These are phyloP conservation scores for Beauveria pseudobassiana DNA, from an alignment of 2,329 filamentous ascomycete genomes.

Conservation along the genomic window DNA sequence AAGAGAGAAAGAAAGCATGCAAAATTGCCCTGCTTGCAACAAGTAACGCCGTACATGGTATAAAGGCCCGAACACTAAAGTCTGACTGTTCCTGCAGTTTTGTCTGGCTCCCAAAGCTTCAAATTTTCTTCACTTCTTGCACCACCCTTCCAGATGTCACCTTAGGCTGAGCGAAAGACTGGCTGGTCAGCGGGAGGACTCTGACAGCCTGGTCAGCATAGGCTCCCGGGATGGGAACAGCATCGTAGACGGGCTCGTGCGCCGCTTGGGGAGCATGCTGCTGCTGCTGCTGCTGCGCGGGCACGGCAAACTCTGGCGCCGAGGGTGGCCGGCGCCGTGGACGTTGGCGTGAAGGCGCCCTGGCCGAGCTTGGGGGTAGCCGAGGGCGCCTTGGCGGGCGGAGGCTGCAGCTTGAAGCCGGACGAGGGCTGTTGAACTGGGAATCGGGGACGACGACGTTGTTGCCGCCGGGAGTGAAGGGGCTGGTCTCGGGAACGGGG, in stretches of 20 bases:
- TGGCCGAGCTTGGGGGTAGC: slow-evolving; percentile 66
- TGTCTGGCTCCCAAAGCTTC: background rate
- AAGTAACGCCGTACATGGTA: slow-evolving; percentile 7
- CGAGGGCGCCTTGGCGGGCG: slow-evolving; percentile 68
- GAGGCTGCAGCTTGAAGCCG: slow-evolving; percentile 81
- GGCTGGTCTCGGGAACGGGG: slow-evolving; percentile 32
- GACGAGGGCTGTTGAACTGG: slow-evolving; percentile 43
- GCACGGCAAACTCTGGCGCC: slow-evolving; percentile 16
- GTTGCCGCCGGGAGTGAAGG: slow-evolving; percentile 47
- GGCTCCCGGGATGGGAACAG: slow-evolving; percentile 82
- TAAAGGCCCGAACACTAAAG: background rate
- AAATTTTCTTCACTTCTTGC: background rate
- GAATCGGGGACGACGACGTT: slow-evolving; percentile 54
- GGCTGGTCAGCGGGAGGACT: slow-evolving; percentile 41
- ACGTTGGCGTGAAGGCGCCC: slow-evolving; percentile 51
- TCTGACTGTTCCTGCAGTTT: slow-evolving; percentile 8
- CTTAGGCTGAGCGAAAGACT: slow-evolving; percentile 29
- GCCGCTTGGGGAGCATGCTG: slow-evolving; percentile 63
- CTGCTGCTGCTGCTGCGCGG: slow-evolving; percentile 42
- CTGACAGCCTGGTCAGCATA: slow-evolving; percentile 55
- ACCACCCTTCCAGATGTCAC: slow-evolving; percentile 10
- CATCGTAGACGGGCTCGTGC: slow-evolving; percentile 76
- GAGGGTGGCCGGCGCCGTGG: slow-evolving; percentile 27
- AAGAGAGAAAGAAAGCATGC: background rate
- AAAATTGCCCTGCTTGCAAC: background rate